Percentiles rank a stretch among this genome's conserved stretches.
Conservation (phyloP, 2,329 filamentous ascomycete genomes). For the Colletotrichum echinochloae region DNA sequence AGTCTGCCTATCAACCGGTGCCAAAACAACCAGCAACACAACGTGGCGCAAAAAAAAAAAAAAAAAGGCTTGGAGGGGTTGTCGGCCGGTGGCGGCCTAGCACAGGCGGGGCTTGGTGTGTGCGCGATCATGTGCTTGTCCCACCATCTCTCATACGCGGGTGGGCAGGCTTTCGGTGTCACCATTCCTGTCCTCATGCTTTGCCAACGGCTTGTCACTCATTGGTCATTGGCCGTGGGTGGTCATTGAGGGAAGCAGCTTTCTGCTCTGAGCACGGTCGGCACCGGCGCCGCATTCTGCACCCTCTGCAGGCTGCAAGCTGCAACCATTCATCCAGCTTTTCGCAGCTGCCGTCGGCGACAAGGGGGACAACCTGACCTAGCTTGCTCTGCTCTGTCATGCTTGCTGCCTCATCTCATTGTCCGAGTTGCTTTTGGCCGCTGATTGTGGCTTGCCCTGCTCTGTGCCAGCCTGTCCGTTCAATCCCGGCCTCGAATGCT, state of each 20-base stretch:
- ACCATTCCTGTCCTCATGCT: constrained; percentile 30
- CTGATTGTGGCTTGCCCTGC: constrained; percentile 27
- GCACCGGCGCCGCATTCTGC: constrained; percentile 29
- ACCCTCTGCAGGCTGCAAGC: constrained; percentile 7
- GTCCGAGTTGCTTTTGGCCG: constrained; percentile 15
- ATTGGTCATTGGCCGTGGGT: constrained; percentile 37
- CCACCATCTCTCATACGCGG: constrained; percentile 25
- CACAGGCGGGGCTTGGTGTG: constrained; percentile 8
- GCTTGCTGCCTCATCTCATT: neutral
- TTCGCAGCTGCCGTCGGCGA: constrained; percentile 23
- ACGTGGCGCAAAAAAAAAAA: constrained; percentile 5
- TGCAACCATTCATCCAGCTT: constrained; percentile 32
- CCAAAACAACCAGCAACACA: constrained; percentile 30
- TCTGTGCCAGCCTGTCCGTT: neutral
- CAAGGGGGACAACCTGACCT: neutral
- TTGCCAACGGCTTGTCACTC: constrained; percentile 27
- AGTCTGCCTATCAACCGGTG: constrained; percentile 39
- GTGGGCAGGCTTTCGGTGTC: constrained; percentile 23
- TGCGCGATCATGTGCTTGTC: constrained; percentile 32
- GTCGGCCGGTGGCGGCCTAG: constrained; percentile 38
- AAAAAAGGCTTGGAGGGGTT: constrained; percentile 36
- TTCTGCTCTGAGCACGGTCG: constrained; percentile 19
- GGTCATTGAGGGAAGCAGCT: neutral
- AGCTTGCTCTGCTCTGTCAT: constrained; percentile 1
- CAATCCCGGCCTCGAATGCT: constrained; percentile 13